Evolutionary conservation across 495 filamentous ascomycete species (phyloP).

Genomic region (Pseudotulostoma volvatum): DNA sequence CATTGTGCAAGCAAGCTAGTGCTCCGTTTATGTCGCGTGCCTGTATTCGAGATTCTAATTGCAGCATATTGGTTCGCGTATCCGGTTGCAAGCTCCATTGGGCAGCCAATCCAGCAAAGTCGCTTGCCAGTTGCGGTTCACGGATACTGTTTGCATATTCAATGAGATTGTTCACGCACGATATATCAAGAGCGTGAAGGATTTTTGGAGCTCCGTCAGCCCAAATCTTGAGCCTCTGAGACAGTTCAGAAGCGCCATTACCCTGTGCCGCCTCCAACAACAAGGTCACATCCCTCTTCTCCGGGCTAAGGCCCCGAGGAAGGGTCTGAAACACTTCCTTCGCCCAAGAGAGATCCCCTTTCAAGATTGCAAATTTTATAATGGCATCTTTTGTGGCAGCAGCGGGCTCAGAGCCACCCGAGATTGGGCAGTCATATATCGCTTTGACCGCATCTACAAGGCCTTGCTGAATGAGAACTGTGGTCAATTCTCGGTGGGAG

Average conservation of each 20-base stretch:
- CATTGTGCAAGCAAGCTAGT: constrained; percentile 40
- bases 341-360: constrained; percentile 46
- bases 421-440: constrained; percentile 41
- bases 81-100: constrained; percentile 48
- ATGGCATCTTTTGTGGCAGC: constrained; percentile 31
- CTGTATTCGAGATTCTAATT: constrained; percentile 57
- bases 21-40: constrained; percentile 53
- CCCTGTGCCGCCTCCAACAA: constrained; percentile 62
- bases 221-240: constrained; percentile 42
- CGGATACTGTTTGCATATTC: constrained; percentile 49
- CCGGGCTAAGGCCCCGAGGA: constrained; percentile 31
- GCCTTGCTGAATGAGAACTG: constrained; percentile 22
- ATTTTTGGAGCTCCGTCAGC: constrained; percentile 22
- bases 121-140: constrained; percentile 54
- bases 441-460: constrained; percentile 22
- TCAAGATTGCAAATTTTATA: constrained; percentile 39
- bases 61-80: constrained; percentile 49
- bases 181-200: constrained; percentile 38
- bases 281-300: constrained; percentile 50
- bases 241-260: constrained; percentile 52
- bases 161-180: constrained; percentile 61
- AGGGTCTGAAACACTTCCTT: constrained; percentile 43
- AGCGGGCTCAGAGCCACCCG: constrained; percentile 21
- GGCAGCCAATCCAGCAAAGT: constrained; percentile 47
- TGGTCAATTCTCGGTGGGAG: constrained; percentile 23